Conservation (phyloP, 2,329 filamentous ascomycete species). For the Aspergillus uvarum region DNA sequence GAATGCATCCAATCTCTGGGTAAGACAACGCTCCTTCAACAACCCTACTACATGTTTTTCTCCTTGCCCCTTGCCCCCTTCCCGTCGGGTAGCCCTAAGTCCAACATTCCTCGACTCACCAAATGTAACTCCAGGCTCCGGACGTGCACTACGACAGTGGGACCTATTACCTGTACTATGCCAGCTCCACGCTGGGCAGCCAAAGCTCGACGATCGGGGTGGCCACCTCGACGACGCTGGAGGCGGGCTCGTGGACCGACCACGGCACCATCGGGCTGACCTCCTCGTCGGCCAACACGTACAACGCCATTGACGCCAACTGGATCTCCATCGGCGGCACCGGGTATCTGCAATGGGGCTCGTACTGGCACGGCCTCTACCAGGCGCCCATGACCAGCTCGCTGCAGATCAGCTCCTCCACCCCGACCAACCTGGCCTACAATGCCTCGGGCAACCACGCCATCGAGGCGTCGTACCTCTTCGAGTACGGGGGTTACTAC, state of each 20-base stretch:
- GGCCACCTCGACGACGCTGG: conserved; percentile 49
- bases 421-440: conserved; percentile 54
- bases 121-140: conserved; percentile 53
- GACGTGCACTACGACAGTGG: conserved; percentile 59
- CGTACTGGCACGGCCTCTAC: conserved; percentile 69
- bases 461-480: conserved; percentile 59
- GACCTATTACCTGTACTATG: conserved; percentile 66
- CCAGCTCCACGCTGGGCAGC: conserved; percentile 60
- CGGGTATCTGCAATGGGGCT: conserved; percentile 62
- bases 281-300: conserved; percentile 44
- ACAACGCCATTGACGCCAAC: conserved; percentile 63
- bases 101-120: not conserved
- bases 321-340: conserved; percentile 46
- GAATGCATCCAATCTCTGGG: conserved; percentile 53
- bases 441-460: conserved; percentile 54
- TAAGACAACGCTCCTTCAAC: conserved; percentile 17
- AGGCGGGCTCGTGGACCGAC: conserved; percentile 38
- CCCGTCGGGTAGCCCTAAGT: not conserved
- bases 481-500: conserved; percentile 57
- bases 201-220: conserved; percentile 63
- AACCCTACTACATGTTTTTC: conserved; percentile 2
- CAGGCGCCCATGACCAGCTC: conserved; percentile 51
- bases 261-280: conserved; percentile 35
- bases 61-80: not conserved
- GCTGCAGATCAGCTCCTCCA: conserved; percentile 29